Percentiles rank a stretch among this genome's conserved stretches.
These are phyloP conservation scores for Acer saccharum DNA, from an alignment of 345 rosid species.

Conservation along the genomic window DNA sequence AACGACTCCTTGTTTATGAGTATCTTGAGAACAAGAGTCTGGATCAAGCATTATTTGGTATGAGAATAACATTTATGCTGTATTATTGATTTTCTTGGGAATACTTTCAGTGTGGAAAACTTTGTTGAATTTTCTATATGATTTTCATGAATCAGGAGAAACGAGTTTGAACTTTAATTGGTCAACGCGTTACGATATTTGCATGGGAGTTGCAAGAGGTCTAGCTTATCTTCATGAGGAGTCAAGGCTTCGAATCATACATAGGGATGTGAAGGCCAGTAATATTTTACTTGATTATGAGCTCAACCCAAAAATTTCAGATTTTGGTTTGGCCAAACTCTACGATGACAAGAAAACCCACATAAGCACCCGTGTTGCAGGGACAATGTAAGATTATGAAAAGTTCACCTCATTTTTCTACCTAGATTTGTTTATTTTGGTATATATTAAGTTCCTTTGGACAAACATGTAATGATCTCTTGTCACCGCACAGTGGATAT, in stretches of 20 bases:
- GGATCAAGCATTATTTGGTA: constrained; percentile 50
- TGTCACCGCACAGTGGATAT: constrained; percentile 6
- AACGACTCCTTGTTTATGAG: constrained; percentile 54
- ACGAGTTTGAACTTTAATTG: constrained; percentile 35
- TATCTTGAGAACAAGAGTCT: constrained; percentile 58
- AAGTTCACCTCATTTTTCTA: constrained; percentile 28
- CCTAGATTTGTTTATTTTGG: constrained; percentile 30
- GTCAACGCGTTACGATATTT: constrained; percentile 44
- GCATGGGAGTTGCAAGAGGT: constrained; percentile 54
- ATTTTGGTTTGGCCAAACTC: constrained; percentile 64
- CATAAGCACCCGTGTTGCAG: constrained; percentile 60
- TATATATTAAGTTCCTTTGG: constrained; percentile 16
- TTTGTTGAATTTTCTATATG: not conserved
- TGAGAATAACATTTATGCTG: not conserved
- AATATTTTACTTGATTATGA: constrained; percentile 49
- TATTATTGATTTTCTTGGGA: constrained; percentile 17
- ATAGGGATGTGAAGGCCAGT: constrained; percentile 59
- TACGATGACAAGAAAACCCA: constrained; percentile 57
- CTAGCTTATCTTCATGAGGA: constrained; percentile 60
- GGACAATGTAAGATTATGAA: constrained; percentile 48
- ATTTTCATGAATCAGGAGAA: constrained; percentile 38
- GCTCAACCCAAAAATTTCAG: constrained; percentile 58
- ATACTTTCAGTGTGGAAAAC: not conserved
- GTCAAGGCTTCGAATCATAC: constrained; percentile 53
- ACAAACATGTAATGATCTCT: not conserved